phyloP scores from a whole-genome alignment of 106 monocot genomes.

The Dendrobium officinale region DNA sequence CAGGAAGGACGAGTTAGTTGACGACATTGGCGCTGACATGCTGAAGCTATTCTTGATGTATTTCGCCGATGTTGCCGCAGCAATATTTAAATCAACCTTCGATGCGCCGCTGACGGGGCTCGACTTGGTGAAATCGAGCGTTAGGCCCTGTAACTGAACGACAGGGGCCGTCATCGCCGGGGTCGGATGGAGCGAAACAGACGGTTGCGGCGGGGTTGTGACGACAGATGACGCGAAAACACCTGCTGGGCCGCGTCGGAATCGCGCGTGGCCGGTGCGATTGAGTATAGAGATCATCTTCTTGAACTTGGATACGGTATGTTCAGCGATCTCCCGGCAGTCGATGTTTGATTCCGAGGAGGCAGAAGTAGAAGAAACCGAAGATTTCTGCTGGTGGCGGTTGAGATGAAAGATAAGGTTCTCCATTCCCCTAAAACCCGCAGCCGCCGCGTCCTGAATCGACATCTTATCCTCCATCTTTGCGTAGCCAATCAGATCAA shows the following conservation, averaged over 20 bases:
- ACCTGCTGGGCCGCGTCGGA: constrained; percentile 53
- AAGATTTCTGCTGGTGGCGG: constrained; percentile 11
- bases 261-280: constrained; percentile 90
- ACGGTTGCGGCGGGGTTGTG: too few relatives aligned
- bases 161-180: background rate
- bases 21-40: constrained; percentile 37
- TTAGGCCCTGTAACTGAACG: constrained; percentile 10
- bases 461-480: constrained; percentile 50
- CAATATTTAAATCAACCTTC: background rate
- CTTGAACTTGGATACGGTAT: constrained; percentile 80
- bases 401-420: constrained; percentile 64
- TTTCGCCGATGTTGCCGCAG: constrained; percentile 3
- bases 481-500: constrained; percentile 38
- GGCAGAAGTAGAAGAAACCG: background rate
- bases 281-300: constrained; percentile 81
- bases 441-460: constrained; percentile 82
- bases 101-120: background rate
- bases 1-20: constrained; percentile 70
- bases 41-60: constrained; percentile 5
- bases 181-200: too few relatives aligned
- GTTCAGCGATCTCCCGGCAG: constrained; percentile 74
- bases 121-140: constrained; percentile 43
- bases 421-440: constrained; percentile 66
- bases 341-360: constrained; percentile 15
- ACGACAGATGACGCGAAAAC: too few relatives aligned